Conservation (phyloP, 1,139 yeast species). For the Sugiyamaella novakii region DNA sequence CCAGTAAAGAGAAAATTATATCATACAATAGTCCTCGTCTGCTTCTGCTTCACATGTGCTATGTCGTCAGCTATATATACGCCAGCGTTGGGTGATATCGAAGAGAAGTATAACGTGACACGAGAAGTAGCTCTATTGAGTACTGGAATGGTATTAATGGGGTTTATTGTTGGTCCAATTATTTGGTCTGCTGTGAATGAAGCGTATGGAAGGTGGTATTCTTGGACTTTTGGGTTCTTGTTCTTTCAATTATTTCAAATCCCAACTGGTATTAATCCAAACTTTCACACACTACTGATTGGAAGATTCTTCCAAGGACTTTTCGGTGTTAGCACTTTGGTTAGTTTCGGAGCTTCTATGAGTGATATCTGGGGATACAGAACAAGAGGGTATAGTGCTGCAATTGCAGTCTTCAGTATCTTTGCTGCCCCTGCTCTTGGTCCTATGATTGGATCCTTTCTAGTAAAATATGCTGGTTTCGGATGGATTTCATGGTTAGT, state of each 20-base stretch:
- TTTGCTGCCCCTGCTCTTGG: constrained; percentile 24
- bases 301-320: constrained; percentile 22
- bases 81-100: constrained; percentile 18
- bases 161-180: constrained; percentile 18
- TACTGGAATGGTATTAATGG: constrained; percentile 17
- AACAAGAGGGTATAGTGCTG: constrained; percentile 14
- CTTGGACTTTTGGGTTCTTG: constrained; percentile 18
- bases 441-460: constrained; percentile 22
- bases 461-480: constrained; percentile 18
- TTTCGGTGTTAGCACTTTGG: constrained; percentile 17
- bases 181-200: constrained; percentile 22
- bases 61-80: constrained; percentile 22
- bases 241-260: constrained; percentile 19
- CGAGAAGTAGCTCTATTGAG: constrained; percentile 20
- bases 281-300: constrained; percentile 16
- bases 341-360: constrained; percentile 21
- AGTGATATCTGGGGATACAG: constrained; percentile 19
- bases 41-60: constrained; percentile 18
- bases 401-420: constrained; percentile 19
- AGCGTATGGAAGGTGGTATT: constrained; percentile 19
- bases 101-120: constrained; percentile 18
- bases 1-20: constrained; percentile 14
- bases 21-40: constrained; percentile 16
- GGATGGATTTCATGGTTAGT: constrained; percentile 25
- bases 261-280: constrained; percentile 20